These are phyloP conservation scores for Lathyrus sativus DNA, from an alignment of 306 rosid genomes.

Conservation along the genomic window DNA sequence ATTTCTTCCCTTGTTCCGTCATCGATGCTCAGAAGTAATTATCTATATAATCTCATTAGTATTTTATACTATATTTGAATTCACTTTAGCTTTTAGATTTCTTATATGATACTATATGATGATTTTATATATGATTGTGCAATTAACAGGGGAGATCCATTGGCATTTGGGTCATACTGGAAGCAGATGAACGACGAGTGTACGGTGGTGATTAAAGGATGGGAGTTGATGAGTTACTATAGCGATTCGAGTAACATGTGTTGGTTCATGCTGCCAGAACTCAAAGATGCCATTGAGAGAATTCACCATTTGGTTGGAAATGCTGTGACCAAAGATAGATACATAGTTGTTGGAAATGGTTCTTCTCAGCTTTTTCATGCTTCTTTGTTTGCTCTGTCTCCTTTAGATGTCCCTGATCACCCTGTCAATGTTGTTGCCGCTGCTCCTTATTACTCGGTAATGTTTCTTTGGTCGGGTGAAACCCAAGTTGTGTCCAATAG, in stretches of 20 bases:
- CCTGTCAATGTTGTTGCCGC: slow-evolving; percentile 66
- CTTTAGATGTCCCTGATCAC: slow-evolving; percentile 35
- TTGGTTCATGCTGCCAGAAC: slow-evolving; percentile 64
- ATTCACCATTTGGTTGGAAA: slow-evolving; percentile 66
- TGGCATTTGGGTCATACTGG: slow-evolving; percentile 59
- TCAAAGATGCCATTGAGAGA: slow-evolving; percentile 46
- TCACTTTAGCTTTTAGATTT: not conserved
- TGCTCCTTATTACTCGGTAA: slow-evolving; percentile 79
- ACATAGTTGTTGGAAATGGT: slow-evolving; percentile 74
- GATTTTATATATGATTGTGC: not conserved
- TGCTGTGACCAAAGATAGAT: slow-evolving; percentile 50
- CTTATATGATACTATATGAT: not conserved
- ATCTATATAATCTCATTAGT: not conserved
- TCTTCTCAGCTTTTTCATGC: slow-evolving; percentile 83
- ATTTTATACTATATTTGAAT: not conserved
- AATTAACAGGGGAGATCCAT: slow-evolving; percentile 67
- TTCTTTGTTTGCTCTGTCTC: slow-evolving; percentile 60
- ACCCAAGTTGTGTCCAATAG: not conserved
- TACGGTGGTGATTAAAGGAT: slow-evolving; percentile 65
- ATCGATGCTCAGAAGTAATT: slow-evolving; percentile 57
- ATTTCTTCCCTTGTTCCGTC: slow-evolving; percentile 24
- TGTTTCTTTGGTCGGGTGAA: not conserved
- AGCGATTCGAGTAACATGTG: slow-evolving; percentile 51
- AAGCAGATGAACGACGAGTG: slow-evolving; percentile 57
- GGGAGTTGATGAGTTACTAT: slow-evolving; percentile 60